phyloP scores from a whole-genome alignment of 148 eudicot genomes.

The Amaranthus cruentus region DNA sequence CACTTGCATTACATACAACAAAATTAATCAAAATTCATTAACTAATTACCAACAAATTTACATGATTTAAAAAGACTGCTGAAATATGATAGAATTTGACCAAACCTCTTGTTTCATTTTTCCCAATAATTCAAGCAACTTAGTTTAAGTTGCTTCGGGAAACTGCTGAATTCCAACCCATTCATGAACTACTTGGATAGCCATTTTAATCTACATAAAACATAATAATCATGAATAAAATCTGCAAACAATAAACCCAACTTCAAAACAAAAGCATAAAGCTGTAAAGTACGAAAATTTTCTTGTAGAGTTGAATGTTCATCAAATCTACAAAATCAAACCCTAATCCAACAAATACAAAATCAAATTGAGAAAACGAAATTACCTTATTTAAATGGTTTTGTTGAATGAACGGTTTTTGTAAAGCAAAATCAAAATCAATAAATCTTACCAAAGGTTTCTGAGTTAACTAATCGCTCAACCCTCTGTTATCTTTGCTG shows the following conservation, averaged over 20 bases:
- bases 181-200: conserved; percentile 36
- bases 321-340: too few species aligned
- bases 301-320: too few species aligned
- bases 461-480: too few species aligned
- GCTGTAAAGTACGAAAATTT: too few species aligned
- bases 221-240: conserved; percentile 3
- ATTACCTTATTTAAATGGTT: too few species aligned
- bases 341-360: too few species aligned
- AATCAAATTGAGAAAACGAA: too few species aligned
- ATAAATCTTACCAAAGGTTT: too few species aligned
- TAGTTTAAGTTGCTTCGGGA: conserved; percentile 73
- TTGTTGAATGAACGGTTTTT: too few species aligned
- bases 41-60: neutral
- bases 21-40: neutral
- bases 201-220: conserved; percentile 22
- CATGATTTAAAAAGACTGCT: neutral
- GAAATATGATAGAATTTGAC: neutral
- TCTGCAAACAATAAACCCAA: neutral
- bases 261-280: neutral
- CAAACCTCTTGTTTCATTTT: conserved; percentile 74
- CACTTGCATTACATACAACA: conserved; percentile 30
- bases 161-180: conserved; percentile 92
- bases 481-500: too few species aligned
- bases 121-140: conserved; percentile 61
- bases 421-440: too few species aligned